Evolutionary conservation across 768 basidiomycete genomes (phyloP), one percentile per base, ranked within the genome.

Genomic region (Pisolithus marmoratus): DNA sequence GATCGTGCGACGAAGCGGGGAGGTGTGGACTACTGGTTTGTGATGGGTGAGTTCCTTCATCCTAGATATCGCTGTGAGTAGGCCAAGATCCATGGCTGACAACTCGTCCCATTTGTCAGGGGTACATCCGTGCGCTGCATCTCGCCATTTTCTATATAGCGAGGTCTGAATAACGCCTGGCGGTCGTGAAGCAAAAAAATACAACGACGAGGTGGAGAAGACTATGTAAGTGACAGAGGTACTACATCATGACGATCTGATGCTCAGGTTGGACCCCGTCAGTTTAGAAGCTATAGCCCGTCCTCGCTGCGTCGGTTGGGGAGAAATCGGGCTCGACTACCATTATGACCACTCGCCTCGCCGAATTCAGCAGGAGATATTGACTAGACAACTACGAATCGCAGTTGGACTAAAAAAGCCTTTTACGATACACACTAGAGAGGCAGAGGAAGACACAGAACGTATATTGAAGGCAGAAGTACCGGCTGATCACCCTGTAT

Each of bases 271-370:
- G 5, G 17, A 23, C 7, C n/a, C 17, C 15, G 40, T 1, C 59
- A 90, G 87, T 26, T 53, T 88, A 46, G 81, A 83, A 61, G 89
- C 89, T 2, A 87, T 90, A 81, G 42, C 72, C 0, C 90, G 92
- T 58, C 86, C 88, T 1, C 81, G 85, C 11, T 91, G 89, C 60
- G 89, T 93, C 7, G 88, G 89, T 3, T 87, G 86, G 84, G 91
- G 91, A 1, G 91, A 94, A 61, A 92, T 92, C 51, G 90, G 91
- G 0, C 76, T 90, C 12, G 90, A 93, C 55, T 91, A 89, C 58
- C 87, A 91, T 64, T 90, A 92, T 65, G 81, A 88, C 66, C 76
- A 82, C 55, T 87, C 88, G 0, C 87, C 89, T 0, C 80, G 84
- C 9, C 76, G 79, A 0, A 59, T 83, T 1, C 91, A 94, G 60